Conservation (phyloP, 805 yeast species). For the Wickerhamomyces strasburgensis region DNA sequence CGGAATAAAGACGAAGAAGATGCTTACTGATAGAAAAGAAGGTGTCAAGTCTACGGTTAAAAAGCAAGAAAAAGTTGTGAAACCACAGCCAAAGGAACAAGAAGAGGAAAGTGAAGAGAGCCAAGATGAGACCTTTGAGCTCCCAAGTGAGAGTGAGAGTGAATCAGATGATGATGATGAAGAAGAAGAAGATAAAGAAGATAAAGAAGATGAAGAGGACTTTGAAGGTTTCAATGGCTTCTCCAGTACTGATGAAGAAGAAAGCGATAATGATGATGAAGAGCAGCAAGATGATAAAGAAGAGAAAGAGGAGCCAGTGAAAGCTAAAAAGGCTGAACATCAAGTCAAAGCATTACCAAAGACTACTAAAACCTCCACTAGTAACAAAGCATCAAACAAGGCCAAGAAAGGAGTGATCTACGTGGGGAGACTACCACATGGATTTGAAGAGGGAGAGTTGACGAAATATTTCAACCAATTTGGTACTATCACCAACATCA, state of each 20-base stretch:
- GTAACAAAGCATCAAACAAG: conserved; percentile 22
- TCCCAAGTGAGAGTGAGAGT: conserved; percentile 25
- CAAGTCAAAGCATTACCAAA: conserved; percentile 22
- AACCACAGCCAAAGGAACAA: conserved; percentile 1
- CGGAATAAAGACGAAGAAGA: not conserved
- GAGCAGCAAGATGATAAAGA: conserved; percentile 16
- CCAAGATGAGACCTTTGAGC: conserved; percentile 25
- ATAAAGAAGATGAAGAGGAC: conserved; percentile 7
- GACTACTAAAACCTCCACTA: conserved; percentile 11
- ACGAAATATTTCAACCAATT: conserved; percentile 83
- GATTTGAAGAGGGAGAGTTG: conserved; percentile 77
- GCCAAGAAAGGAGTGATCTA: conserved; percentile 66
- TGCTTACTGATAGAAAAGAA: not conserved
- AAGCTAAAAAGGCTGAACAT: conserved; percentile 24
- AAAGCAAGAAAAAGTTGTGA: not conserved
- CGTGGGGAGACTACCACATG: conserved; percentile 89
- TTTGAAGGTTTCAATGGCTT: conserved; percentile 11
- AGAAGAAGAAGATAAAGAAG: conserved; percentile 16
- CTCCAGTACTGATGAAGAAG: conserved; percentile 4
- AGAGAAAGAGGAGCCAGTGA: conserved; percentile 17
- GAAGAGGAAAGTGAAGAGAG: conserved; percentile 2
- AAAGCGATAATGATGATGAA: conserved; percentile 28
- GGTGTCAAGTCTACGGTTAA: not conserved
- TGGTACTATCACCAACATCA: conserved; percentile 74
- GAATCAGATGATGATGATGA: conserved; percentile 26